phyloP scores from a whole-genome alignment of 2,329 filamentous ascomycete species.

The Ophiocordyceps polyrhachis-furcata region DNA sequence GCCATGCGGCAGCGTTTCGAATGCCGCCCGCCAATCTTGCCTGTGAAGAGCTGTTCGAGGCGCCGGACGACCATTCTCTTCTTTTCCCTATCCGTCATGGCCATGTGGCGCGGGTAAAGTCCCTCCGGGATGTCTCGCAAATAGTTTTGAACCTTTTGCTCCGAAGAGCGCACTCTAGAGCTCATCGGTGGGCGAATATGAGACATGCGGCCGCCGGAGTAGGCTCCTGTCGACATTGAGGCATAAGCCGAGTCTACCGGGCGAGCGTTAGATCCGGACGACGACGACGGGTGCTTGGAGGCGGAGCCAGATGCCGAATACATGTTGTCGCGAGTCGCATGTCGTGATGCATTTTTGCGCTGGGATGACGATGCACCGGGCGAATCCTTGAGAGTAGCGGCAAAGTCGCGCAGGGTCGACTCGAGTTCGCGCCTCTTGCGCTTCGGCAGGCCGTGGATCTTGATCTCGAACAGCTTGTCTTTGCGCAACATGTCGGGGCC shows the following conservation, averaged over 20 bases:
- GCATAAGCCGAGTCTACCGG: slow-evolving; percentile 46
- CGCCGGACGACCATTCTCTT: slow-evolving; percentile 61
- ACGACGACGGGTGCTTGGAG: slow-evolving; percentile 32
- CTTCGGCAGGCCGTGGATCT: slow-evolving; percentile 53
- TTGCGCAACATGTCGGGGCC: slow-evolving; percentile 48
- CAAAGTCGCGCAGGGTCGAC: slow-evolving; percentile 51
- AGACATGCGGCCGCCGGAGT: slow-evolving; percentile 23
- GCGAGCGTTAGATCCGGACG: slow-evolving; percentile 32
- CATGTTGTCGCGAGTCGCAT: slow-evolving; percentile 17
- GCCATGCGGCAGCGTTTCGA: slow-evolving; percentile 8
- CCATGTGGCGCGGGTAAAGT: slow-evolving; percentile 39
- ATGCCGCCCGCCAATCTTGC: slow-evolving; percentile 34
- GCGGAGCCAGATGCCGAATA: slow-evolving; percentile 23
- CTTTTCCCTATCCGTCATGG: slow-evolving; percentile 53
- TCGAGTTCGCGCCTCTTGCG: slow-evolving; percentile 63
- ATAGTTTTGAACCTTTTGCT: slow-evolving; percentile 49
- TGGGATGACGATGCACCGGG: slow-evolving; percentile 21
- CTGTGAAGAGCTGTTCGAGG: slow-evolving; percentile 67
- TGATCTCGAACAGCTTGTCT: slow-evolving; percentile 70
- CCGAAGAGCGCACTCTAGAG: slow-evolving; percentile 21
- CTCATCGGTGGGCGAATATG: slow-evolving; percentile 17
- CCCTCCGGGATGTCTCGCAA: slow-evolving; percentile 55
- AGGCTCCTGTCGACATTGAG: slow-evolving; percentile 40
- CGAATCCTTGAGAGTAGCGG: slow-evolving; percentile 38
- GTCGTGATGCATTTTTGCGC: slow-evolving; percentile 21